phyloP scores from a whole-genome alignment of 345 rosid genomes.

The Nephelium lappaceum region DNA sequence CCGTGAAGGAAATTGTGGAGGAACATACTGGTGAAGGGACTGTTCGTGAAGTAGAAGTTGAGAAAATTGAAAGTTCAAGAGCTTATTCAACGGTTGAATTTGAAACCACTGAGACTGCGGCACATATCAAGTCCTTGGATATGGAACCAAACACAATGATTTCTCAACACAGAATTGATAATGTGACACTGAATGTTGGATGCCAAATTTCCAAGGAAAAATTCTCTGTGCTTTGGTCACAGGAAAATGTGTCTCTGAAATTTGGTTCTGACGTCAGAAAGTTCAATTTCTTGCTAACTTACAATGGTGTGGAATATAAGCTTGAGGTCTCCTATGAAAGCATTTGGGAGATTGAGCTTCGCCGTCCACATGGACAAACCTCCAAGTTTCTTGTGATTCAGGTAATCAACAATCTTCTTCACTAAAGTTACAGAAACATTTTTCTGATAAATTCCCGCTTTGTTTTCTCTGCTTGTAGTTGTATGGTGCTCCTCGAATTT shows the following conservation, averaged over 20 bases:
- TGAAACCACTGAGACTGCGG: no score
- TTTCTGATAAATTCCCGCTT: not conserved
- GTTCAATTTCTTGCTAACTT: conserved; percentile 30
- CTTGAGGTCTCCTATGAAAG: conserved; percentile 48
- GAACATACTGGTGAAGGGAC: conserved; percentile 29
- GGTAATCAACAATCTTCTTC: conserved; percentile 26
- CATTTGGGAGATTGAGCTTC: conserved; percentile 46
- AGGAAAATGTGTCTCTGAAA: conserved; percentile 27
- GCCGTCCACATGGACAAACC: conserved; percentile 16
- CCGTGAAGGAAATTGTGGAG: conserved; percentile 36
- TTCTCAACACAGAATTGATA: no score
- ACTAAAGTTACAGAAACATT: not conserved
- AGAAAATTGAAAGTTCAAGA: conserved; percentile 17
- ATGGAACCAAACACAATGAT: no score
- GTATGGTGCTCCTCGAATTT: conserved; percentile 46
- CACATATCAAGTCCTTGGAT: no score
- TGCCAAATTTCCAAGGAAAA: conserved; percentile 35
- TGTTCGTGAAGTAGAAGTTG: conserved; percentile 35
- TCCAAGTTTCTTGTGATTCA: conserved; percentile 43
- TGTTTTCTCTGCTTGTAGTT: conserved; percentile 27
- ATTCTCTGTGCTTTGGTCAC: conserved; percentile 40
- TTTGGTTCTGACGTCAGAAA: conserved; percentile 38
- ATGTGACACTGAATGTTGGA: conserved; percentile 36
- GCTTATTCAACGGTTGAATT: no score
- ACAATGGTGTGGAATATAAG: conserved; percentile 30